phyloP scores from a whole-genome alignment of 1,284 basidiomycete species.

The Tilletia caries region DNA sequence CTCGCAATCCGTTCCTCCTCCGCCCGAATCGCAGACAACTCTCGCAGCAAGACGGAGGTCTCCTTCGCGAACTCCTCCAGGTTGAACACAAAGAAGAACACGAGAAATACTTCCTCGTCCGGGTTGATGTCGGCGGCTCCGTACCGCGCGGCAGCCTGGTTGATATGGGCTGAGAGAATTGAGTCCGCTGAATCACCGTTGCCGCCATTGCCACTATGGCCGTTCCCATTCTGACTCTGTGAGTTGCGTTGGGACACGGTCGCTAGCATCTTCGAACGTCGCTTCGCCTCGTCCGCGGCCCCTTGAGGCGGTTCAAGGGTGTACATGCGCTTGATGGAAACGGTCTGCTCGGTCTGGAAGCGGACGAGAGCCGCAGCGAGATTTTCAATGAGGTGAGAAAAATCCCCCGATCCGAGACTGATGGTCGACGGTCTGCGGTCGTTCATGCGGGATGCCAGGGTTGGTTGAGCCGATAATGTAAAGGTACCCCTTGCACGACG shows the following conservation, averaged over 20 bases:
- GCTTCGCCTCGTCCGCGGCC: conserved; percentile 14
- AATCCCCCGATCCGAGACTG: conserved; percentile 25
- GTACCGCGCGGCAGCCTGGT: conserved; percentile 10
- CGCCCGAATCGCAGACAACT: conserved; percentile 31
- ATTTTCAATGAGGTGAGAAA: conserved; percentile 31
- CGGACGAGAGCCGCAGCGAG: conserved; percentile 31
- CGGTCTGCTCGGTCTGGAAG: conserved; percentile 45
- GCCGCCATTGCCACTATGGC: too few relatives aligned
- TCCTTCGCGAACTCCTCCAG: conserved; percentile 47
- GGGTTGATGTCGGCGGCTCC: conserved; percentile 24
- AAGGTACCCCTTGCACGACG: conserved; percentile 31
- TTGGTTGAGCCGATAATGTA: neutral
- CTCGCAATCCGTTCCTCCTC: conserved; percentile 26
- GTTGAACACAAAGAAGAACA: conserved; percentile 50
- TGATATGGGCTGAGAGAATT: neutral
- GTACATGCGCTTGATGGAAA: conserved; percentile 45
- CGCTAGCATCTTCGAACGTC: neutral
- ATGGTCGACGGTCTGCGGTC: conserved; percentile 7
- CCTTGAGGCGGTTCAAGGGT: conserved; percentile 39
- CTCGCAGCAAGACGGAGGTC: conserved; percentile 31
- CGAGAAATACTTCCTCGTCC: conserved; percentile 45
- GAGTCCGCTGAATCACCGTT: neutral
- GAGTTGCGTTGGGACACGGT: too few relatives aligned
- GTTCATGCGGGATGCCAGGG: neutral
- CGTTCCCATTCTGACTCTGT: too few relatives aligned